Evolutionary conservation across 2,329 filamentous ascomycete species (phyloP), one percentile per base, ranked within the genome.

Genomic region (Aaosphaeria arxii): DNA sequence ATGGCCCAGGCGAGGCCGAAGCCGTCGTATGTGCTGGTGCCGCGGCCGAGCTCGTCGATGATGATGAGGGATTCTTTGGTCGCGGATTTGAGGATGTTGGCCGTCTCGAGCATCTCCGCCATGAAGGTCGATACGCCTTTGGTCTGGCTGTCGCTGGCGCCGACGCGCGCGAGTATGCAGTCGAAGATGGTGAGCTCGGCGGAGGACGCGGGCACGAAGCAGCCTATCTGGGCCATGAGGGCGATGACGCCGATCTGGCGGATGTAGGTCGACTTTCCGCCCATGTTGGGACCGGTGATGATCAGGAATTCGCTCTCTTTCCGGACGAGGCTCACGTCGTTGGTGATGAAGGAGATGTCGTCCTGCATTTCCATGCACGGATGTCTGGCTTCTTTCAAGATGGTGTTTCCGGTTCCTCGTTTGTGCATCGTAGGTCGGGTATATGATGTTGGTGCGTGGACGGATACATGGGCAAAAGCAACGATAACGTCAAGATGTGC

Each of bases 1-100:
- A 99, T 99, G 44, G 94, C 94, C 94, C 94, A 99, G 0, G 95
- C 94, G n/a, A 99, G 83, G 35, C 95, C 94, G 62, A 99, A 99
- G 6, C 94, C 94, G 68, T 99, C 95, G 69, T 99, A 99, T 0
- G 95, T 99, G 53, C 91, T 96, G 0, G 94, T 99, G 48, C 94
- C 94, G 51, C 94, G 89, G 43, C 94, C 94, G 2, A 99, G 83
- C 70, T 99, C 94, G 70, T 99, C 95, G 59, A 99, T 96, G 71
- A 99, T 97, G 73, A 99, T 97, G 45, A 99, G 81, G 4, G 90
- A 96, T 67, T 99, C 94, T 31, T 87, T 84, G 0, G 94, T 99
- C 2, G 94, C 94, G 0, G 90, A 95, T 74, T 97, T 97, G 64
- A 99, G 85, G 56, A 99, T 99, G 68, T 97, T 97, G 57, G 94